Percentiles rank a stretch among this genome's conserved stretches.
Evolutionary conservation across 768 basidiomycete genomes (phyloP).

Genomic region (Leucocoprinus sp.): DNA sequence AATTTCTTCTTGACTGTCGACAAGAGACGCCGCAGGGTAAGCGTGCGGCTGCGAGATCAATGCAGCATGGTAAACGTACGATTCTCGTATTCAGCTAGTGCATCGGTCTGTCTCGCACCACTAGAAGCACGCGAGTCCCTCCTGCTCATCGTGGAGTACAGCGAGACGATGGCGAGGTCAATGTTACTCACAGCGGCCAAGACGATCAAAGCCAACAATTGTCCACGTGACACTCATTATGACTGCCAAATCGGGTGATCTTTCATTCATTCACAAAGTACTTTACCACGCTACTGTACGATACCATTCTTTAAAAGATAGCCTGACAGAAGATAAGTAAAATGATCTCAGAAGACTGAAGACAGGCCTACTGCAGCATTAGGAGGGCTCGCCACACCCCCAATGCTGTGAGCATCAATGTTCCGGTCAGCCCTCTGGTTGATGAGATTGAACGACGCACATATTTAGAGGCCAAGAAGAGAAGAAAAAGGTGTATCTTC

Average conservation of each 20-base stretch:
- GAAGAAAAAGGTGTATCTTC: constrained; percentile 69
- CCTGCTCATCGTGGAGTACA: constrained; percentile 38
- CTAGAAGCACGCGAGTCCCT: constrained; percentile 58
- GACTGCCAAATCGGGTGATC: constrained; percentile 6
- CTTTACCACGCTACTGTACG: not conserved
- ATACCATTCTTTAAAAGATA: not conserved
- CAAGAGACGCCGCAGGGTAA: constrained; percentile 24
- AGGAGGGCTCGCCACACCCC: constrained; percentile 62
- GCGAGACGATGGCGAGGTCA: constrained; percentile 12
- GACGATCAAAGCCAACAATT: constrained; percentile 14
- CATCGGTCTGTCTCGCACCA: constrained; percentile 65
- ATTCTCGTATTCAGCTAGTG: constrained; percentile 76
- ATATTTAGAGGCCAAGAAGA: constrained; percentile 69
- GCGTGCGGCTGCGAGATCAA: constrained; percentile 17
- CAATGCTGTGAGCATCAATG: constrained; percentile 32
- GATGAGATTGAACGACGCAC: constrained; percentile 27
- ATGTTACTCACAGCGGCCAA: constrained; percentile 7
- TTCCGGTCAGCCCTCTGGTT: constrained; percentile 5
- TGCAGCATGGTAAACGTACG: constrained; percentile 41
- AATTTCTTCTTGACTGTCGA: constrained; percentile 85
- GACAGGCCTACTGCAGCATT: constrained; percentile 53
- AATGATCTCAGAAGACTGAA: not conserved
- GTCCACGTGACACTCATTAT: constrained; percentile 19
- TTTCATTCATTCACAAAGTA: not conserved
- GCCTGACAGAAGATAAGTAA: not conserved